A percentile compares a stretch with the other conserved stretches of the same genome.
Evolutionary conservation across 176 grass and related monocot species (phyloP).

Genomic region (Rhynchospora tenuis): DNA sequence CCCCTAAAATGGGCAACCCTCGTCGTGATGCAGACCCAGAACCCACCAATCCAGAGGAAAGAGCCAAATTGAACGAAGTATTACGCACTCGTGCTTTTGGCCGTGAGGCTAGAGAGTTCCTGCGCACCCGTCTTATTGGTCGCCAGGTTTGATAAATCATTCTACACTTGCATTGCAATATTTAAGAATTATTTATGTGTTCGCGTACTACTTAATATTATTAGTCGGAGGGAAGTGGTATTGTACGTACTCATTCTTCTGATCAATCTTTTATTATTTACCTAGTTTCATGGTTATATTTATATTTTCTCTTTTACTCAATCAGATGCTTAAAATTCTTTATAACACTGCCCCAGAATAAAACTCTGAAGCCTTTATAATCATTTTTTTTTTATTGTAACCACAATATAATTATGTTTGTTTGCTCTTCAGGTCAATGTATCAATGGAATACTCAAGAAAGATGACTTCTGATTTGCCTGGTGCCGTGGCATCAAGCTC

Average conservation of each 20-base stretch:
- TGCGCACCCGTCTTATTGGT: slow-evolving; percentile 84
- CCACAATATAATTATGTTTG: not conserved
- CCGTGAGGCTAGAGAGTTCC: slow-evolving; percentile 89
- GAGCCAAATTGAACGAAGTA: slow-evolving; percentile 8
- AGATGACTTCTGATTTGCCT: slow-evolving; percentile 58
- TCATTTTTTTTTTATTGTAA: not conserved
- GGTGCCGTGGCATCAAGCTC: slow-evolving; percentile 28
- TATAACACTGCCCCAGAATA: not conserved
- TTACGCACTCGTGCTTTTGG: slow-evolving; percentile 39
- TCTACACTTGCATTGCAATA: not conserved
- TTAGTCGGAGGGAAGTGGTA: not conserved
- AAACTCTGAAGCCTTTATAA: not conserved
- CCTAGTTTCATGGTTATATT: not conserved
- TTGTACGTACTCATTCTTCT: not conserved
- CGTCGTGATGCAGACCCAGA: slow-evolving; percentile 57
- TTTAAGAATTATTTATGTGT: not conserved
- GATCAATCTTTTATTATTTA: not conserved
- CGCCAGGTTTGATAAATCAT: slow-evolving; percentile 47
- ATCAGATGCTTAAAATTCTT: not conserved
- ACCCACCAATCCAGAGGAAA: slow-evolving; percentile 3
- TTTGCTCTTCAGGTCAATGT: slow-evolving; percentile 59
- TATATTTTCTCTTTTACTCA: not conserved
- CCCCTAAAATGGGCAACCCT: slow-evolving; percentile 81
- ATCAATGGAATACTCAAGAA: slow-evolving; percentile 95
- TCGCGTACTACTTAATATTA: not conserved